Evolutionary conservation across 2,329 filamentous ascomycete genomes (phyloP).

Genomic region (Sporothrix phasma): DNA sequence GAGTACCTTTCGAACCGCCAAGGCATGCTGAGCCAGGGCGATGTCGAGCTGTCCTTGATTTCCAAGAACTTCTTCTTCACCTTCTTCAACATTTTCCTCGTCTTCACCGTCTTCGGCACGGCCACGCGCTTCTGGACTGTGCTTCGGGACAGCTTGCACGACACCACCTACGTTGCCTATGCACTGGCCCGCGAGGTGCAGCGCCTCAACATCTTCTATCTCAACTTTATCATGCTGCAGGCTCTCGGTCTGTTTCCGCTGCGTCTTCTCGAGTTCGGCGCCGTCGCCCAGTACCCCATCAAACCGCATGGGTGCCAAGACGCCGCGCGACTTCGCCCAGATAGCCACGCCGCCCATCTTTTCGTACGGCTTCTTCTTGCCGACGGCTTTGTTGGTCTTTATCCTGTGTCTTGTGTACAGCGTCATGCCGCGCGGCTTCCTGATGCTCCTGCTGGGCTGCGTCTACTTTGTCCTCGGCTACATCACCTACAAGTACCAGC

Average conservation of each 20-base stretch:
- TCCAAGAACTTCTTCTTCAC: slow-evolving; percentile 99
- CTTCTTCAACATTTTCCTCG: slow-evolving; percentile 97
- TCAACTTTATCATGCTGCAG: slow-evolving; percentile 88
- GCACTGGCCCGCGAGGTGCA: slow-evolving; percentile 68
- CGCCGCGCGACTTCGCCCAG: slow-evolving; percentile 80
- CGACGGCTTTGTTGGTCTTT: slow-evolving; percentile 83
- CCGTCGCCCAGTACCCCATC: slow-evolving; percentile 73
- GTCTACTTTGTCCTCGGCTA: slow-evolving; percentile 76
- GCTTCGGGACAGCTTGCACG: slow-evolving; percentile 63
- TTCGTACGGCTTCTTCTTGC: slow-evolving; percentile 92
- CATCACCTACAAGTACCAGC: slow-evolving; percentile 93
- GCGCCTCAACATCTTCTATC: slow-evolving; percentile 71
- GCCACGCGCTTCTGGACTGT: slow-evolving; percentile 63
- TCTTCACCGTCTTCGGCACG: slow-evolving; percentile 82
- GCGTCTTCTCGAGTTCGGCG: slow-evolving; percentile 80
- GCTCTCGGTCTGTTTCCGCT: slow-evolving; percentile 90
- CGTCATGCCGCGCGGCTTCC: slow-evolving; percentile 67
- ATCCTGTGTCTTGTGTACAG: slow-evolving; percentile 95
- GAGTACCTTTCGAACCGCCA: slow-evolving; percentile 85
- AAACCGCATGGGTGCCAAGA: slow-evolving; percentile 68
- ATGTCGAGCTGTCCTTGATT: slow-evolving; percentile 87
- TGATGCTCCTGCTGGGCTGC: slow-evolving; percentile 71
- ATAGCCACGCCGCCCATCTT: slow-evolving; percentile 75
- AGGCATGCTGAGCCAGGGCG: slow-evolving; percentile 89
- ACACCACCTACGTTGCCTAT: slow-evolving; percentile 68